Conservation (phyloP, 2,329 filamentous ascomycete genomes). For the Sarocladium kiliense region DNA sequence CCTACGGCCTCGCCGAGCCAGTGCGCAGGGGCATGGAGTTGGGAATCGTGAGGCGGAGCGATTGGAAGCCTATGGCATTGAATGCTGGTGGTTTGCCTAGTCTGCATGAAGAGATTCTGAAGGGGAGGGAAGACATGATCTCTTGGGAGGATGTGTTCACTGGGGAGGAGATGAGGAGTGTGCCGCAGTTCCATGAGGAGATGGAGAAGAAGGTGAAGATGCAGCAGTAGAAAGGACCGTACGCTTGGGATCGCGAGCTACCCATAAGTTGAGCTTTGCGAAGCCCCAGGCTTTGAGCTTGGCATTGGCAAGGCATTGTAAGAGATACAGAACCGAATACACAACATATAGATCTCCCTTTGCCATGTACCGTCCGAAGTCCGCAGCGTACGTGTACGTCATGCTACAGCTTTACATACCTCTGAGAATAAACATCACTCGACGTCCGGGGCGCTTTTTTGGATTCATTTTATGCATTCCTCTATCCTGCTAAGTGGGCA, state of each 20-base stretch:
- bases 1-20: constrained; percentile 90
- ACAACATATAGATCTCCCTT: not conserved
- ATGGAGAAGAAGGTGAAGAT: constrained; percentile 92
- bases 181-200: constrained; percentile 79
- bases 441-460: not conserved
- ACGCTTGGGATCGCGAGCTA: not conserved
- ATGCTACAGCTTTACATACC: no score
- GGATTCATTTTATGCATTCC: not conserved
- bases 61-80: constrained; percentile 72
- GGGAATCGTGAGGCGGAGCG: constrained; percentile 74
- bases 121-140: constrained; percentile 69
- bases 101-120: constrained; percentile 86
- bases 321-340: not conserved
- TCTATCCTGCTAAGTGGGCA: not conserved
- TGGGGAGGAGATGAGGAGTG: constrained; percentile 67
- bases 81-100: constrained; percentile 42
- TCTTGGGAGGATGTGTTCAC: constrained; percentile 93
- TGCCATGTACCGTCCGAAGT: no score
- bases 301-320: not conserved
- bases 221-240: constrained; percentile 17
- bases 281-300: not conserved
- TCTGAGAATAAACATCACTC: no score
- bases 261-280: not conserved
- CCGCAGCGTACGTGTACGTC: no score
- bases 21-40: constrained; percentile 92